phyloP scores from a whole-genome alignment of 306 rosid genomes.

The Arachis hypogaea region DNA sequence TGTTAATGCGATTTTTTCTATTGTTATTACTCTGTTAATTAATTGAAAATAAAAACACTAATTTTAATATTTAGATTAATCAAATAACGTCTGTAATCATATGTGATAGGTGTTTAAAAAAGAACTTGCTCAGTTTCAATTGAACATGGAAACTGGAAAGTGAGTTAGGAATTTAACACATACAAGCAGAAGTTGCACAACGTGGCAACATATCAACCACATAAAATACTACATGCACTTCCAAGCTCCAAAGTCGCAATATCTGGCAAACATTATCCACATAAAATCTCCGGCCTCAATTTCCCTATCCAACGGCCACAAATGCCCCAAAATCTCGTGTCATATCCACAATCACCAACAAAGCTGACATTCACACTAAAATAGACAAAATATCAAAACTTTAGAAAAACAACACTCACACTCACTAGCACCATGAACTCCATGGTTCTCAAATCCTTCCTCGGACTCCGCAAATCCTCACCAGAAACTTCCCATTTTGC shows the following conservation, averaged over 20 bases:
- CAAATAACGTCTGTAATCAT: too few relatives aligned
- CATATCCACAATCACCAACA: slow-evolving; percentile 54
- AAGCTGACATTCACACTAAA: background rate
- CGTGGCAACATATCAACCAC: slow-evolving; percentile 59
- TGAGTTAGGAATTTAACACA: background rate
- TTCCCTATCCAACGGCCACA: slow-evolving; percentile 52
- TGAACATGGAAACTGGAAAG: too few relatives aligned
- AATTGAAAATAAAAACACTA: too few relatives aligned
- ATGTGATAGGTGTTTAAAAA: too few relatives aligned
- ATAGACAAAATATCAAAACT: background rate
- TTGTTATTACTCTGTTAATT: too few relatives aligned
- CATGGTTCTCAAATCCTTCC: slow-evolving; percentile 79
- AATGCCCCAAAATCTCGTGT: slow-evolving; percentile 47
- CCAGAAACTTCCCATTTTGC: slow-evolving; percentile 57
- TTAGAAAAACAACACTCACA: background rate
- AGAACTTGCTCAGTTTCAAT: too few relatives aligned
- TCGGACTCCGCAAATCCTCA: slow-evolving; percentile 80
- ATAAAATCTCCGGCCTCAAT: slow-evolving; percentile 48
- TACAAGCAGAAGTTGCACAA: background rate
- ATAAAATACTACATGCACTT: background rate
- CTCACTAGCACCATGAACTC: slow-evolving; percentile 59
- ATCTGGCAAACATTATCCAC: slow-evolving; percentile 47
- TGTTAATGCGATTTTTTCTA: too few relatives aligned
- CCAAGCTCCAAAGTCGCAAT: slow-evolving; percentile 18
- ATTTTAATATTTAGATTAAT: too few relatives aligned